Evolutionary conservation across 352 stramenopile genomes (phyloP), one percentile per base, ranked within the genome.

Genomic region (Globisporangium camurandrum): DNA sequence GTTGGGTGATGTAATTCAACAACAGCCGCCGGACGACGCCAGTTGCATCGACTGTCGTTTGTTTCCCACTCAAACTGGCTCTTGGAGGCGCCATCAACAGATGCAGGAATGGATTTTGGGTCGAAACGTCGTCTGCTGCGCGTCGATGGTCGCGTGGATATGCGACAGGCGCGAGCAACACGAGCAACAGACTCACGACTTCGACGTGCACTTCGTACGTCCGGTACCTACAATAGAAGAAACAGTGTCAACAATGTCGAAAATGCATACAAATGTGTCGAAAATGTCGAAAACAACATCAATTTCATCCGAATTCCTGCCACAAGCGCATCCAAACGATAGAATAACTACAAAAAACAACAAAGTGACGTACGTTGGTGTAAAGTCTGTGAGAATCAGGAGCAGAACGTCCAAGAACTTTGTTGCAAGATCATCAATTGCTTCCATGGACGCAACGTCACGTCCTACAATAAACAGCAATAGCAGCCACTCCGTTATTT

Each of bases 201-300:
- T 90, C 81, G n/a, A 88, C 62, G 38, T 88, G 75, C 28, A 93
- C 39, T 23, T 86, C 78, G 48, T 88, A 81, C 26, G 78, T 90
- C 24, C 69, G 62, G 6, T 54, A 23, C 3, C 65, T 75, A n/a
- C n/a, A 17, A 7, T 6, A 14, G 17, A 19, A 30, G 28, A 5
- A 40, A 6, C 37, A 1, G 1, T 2, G 37, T 19, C n/a, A 14
- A 14, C 20, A 34, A 14, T 26, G 12, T 14, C 4, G 4, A 42
- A 19, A 12, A 36, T 24, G 10, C 31, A 42, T 20, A 28, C n/a
- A 14, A 19, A n/a, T 36, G 8, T 46, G 11, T 47, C 44, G 9
- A 5, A 12, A 16, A 12, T 24, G 36, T 24, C 14, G 0, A 6
- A 19, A 23, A 6, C 17, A n/a, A 12, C 23, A 14, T 4, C n/a